phyloP scores from a whole-genome alignment of 75 land plant species.

The Sequoia sempervirens region DNA sequence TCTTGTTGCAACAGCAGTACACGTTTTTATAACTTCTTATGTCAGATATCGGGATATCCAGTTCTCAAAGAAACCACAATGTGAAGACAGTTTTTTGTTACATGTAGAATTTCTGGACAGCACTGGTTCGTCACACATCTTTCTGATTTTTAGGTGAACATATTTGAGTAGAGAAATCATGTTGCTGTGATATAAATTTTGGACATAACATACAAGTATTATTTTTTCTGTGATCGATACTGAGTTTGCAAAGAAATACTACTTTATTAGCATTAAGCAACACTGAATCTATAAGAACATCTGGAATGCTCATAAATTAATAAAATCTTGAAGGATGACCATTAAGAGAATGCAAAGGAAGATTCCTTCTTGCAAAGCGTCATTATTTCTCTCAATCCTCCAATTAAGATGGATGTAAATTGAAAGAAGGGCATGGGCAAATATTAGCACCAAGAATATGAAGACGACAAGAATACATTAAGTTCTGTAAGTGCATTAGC shows the following conservation, averaged over 20 bases:
- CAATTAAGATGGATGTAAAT: background rate
- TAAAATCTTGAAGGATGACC: background rate
- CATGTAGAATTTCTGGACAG: background rate
- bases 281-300: background rate
- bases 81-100: background rate
- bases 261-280: background rate
- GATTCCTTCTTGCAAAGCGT: background rate
- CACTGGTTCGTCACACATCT: background rate
- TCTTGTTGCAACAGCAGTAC: background rate
- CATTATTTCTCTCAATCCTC: background rate
- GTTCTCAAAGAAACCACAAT: background rate
- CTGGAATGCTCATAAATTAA: background rate
- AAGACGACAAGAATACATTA: slow-evolving; percentile 7
- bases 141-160: background rate
- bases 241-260: background rate
- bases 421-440: background rate
- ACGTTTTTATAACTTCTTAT: background rate
- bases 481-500: background rate
- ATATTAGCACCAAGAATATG: slow-evolving; percentile 7
- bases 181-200: background rate
- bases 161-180: background rate
- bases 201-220: background rate
- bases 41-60: background rate
- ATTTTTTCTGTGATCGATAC: background rate
- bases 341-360: background rate